Conservation (phyloP, 345 rosid species). For the Rhizophora apiculata region DNA sequence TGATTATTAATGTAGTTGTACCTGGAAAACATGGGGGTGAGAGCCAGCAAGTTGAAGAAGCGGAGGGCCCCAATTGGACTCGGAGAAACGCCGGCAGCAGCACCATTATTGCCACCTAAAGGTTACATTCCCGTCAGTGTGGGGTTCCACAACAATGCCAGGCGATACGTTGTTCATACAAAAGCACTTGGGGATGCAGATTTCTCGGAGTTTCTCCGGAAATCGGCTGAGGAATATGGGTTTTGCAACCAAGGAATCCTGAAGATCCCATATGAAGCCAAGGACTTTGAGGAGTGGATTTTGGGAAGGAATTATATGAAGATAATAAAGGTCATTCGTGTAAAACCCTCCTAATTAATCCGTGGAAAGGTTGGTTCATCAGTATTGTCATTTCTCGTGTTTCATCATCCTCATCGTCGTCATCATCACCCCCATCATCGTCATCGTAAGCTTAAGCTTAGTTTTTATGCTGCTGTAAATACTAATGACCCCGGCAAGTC, state of each 20-base stretch:
- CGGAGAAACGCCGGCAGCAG: neutral
- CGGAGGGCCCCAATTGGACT: neutral
- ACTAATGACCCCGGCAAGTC: too few relatives aligned
- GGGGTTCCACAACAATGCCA: slow-evolving; percentile 18
- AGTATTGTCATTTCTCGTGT: neutral
- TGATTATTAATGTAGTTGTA: too few relatives aligned
- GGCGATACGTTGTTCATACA: slow-evolving; percentile 29
- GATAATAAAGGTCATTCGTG: slow-evolving; percentile 13
- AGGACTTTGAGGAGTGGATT: slow-evolving; percentile 40
- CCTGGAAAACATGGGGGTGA: slow-evolving; percentile 13
- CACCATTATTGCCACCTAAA: slow-evolving; percentile 16
- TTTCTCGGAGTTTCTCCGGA: slow-evolving; percentile 31
- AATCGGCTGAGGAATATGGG: slow-evolving; percentile 42
- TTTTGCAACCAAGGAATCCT: slow-evolving; percentile 32
- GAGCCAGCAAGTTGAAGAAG: slow-evolving; percentile 21
- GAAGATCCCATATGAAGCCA: slow-evolving; percentile 32
- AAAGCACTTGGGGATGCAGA: slow-evolving; percentile 27
- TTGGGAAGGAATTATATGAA: slow-evolving; percentile 24
- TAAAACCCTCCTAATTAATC: slow-evolving; percentile 6
- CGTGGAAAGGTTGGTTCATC: neutral
- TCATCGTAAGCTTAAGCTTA: too few relatives aligned
- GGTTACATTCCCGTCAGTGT: slow-evolving; percentile 36
- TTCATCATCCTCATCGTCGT: too few relatives aligned
- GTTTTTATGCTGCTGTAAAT: neutral
- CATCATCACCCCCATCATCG: too few relatives aligned